Conservation (phyloP, 345 rosid species). For the Eucalyptus fibrosa region DNA sequence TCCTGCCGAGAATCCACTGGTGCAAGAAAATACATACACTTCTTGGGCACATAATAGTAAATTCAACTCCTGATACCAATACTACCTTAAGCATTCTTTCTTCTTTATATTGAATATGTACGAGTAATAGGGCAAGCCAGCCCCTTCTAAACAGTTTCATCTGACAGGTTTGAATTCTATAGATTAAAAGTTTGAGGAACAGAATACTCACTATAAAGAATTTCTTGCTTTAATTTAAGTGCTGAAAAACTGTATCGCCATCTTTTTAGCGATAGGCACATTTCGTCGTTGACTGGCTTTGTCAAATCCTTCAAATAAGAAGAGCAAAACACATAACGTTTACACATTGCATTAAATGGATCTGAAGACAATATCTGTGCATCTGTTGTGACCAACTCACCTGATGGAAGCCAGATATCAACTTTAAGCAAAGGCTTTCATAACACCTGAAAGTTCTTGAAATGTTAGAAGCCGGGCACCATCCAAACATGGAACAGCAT, state of each 20-base stretch:
- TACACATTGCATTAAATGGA: not conserved
- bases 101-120: not conserved
- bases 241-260: conserved; percentile 81
- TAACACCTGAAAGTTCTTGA: conserved; percentile 59
- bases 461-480: not conserved
- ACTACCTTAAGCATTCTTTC: not conserved
- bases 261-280: conserved; percentile 62
- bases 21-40: not conserved
- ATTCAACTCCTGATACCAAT: not conserved
- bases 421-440: conserved; percentile 73
- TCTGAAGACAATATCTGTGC: not conserved
- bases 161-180: not conserved
- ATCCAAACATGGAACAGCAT: not conserved
- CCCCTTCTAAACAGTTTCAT: not conserved
- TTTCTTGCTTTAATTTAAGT: conserved; percentile 85
- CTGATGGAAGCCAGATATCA: conserved; percentile 94
- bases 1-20: not conserved
- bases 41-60: not conserved
- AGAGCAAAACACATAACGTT: not conserved
- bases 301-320: conserved; percentile 60
- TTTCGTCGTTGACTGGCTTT: conserved; percentile 68
- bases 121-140: not conserved
- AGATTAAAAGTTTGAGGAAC: not conserved
- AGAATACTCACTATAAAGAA: conserved; percentile 69
- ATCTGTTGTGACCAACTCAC: conserved; percentile 11